Evolutionary conservation across 2,329 filamentous ascomycete genomes (phyloP), one percentile per base, ranked within the genome.

Genomic region (Thielaviopsis populi): DNA sequence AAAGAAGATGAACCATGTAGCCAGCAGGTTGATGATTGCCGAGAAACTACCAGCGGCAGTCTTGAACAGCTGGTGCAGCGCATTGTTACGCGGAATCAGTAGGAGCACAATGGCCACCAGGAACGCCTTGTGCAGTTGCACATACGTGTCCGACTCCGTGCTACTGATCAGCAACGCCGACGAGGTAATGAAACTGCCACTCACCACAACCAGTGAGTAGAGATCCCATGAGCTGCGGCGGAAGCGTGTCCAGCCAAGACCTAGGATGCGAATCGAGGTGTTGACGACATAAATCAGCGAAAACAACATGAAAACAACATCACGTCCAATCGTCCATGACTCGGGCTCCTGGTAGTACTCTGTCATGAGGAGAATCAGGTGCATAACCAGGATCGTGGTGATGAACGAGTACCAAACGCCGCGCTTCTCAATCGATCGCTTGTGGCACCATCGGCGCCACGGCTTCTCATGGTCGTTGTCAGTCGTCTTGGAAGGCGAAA

Each of bases 1-100:
- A 76, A 97, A 99, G 66, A 99, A 83, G 1, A 99, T 91, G 67
- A 97, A 88, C 94, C 94, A 99, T 0, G 95, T 99, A 1, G 92
- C 92, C 46, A 99, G 78, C 53, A 99, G 78, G 71, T 96, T 99
- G 65, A 87, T 83, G 69, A 99, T 99, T 19, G 89, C 85, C 1
- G 89, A 87, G 69, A 99, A 76, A 83, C 89, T 95, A 62, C 92
- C 94, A 11, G 94, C 94, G 0, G 92, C 95, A 1, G 95, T 99
- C 74, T 99, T 99, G 83, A 99, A 99, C 0, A 99, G 83, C 73
- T 99, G 94, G 72, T 99, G 95, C 24, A 99, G 81, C 60, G 95
- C 91, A 70, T 99, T 95, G 72, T 99, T 99, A 61, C 95, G 84
- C 0, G 94, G 94, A 67, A 99, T 99, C 41, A 99, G 81, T 61